Conservation (phyloP, 768 basidiomycete genomes). For the Gymnopilus junonius region DNA sequence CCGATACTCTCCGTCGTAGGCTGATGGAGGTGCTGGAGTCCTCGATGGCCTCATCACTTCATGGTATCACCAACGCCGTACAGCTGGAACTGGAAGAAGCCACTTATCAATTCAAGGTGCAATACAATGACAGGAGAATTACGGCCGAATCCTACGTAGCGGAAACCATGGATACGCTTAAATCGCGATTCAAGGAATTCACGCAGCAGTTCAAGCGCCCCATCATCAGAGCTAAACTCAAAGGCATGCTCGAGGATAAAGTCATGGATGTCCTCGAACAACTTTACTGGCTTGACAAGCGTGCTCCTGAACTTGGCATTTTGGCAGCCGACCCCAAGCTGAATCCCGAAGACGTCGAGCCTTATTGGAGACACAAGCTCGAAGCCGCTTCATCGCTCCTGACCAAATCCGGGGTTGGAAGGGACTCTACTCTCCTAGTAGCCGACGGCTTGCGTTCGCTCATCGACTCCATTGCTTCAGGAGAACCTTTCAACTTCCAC, state of each 20-base stretch:
- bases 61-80: constrained; percentile 96
- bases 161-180: constrained; percentile 93
- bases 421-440: constrained; percentile 92
- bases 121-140: constrained; percentile 94
- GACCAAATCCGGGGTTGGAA: constrained; percentile 94
- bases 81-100: constrained; percentile 97
- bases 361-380: constrained; percentile 96
- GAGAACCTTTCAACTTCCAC: constrained; percentile 93
- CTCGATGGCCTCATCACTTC: constrained; percentile 95
- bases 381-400: constrained; percentile 92
- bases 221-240: constrained; percentile 85
- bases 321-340: constrained; percentile 74
- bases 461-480: constrained; percentile 86
- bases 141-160: constrained; percentile 97
- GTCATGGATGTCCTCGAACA: constrained; percentile 97
- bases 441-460: constrained; percentile 90
- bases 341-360: constrained; percentile 76
- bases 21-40: constrained; percentile 98
- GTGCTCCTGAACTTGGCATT: constrained; percentile 71
- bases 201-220: constrained; percentile 88
- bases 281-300: constrained; percentile 95
- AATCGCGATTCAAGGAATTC: constrained; percentile 86
- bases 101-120: constrained; percentile 98
- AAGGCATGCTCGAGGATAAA: constrained; percentile 92
- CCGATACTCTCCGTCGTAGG: constrained; percentile 84